phyloP scores from a whole-genome alignment of 495 filamentous ascomycete genomes.

The Aspergillus asperescens region DNA sequence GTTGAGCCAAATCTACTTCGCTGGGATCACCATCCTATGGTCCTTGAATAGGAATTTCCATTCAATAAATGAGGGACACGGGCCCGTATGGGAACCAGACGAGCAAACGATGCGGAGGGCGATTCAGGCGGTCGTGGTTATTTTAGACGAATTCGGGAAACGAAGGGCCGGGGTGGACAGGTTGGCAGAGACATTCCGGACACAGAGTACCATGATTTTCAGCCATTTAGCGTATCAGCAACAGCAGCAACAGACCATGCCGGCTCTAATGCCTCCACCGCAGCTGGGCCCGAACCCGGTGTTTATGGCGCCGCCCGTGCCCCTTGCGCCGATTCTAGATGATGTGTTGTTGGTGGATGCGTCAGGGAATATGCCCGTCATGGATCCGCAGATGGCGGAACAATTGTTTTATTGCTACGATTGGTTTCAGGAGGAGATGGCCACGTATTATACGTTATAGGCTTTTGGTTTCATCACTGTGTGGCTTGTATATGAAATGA shows the following conservation, averaged over 20 bases:
- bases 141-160: slow-evolving; percentile 47
- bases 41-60: slow-evolving; percentile 45
- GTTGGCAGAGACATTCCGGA: slow-evolving; percentile 41
- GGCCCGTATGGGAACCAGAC: slow-evolving; percentile 40
- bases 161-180: slow-evolving; percentile 45
- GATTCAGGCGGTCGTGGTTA: slow-evolving; percentile 43
- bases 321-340: slow-evolving; percentile 40
- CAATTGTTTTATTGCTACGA: slow-evolving; percentile 42
- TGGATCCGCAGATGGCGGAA: slow-evolving; percentile 40
- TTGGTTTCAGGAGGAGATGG: slow-evolving; percentile 45
- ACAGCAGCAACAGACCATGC: slow-evolving; percentile 19
- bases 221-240: slow-evolving; percentile 39
- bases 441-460: slow-evolving; percentile 36
- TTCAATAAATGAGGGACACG: slow-evolving; percentile 35
- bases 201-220: slow-evolving; percentile 44
- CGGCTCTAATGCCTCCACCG: slow-evolving; percentile 21
- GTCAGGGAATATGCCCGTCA: slow-evolving; percentile 31
- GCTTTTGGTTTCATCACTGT: background rate
- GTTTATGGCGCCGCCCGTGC: slow-evolving; percentile 28
- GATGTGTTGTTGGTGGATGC: slow-evolving; percentile 38
- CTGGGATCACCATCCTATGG: slow-evolving; percentile 47
- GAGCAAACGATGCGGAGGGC: slow-evolving; percentile 43
- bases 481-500: background rate
- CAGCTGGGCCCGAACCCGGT: slow-evolving; percentile 16
- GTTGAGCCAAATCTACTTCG: slow-evolving; percentile 49